Evolutionary conservation across 345 rosid species (phyloP).

Genomic region (Luvunga scandens): DNA sequence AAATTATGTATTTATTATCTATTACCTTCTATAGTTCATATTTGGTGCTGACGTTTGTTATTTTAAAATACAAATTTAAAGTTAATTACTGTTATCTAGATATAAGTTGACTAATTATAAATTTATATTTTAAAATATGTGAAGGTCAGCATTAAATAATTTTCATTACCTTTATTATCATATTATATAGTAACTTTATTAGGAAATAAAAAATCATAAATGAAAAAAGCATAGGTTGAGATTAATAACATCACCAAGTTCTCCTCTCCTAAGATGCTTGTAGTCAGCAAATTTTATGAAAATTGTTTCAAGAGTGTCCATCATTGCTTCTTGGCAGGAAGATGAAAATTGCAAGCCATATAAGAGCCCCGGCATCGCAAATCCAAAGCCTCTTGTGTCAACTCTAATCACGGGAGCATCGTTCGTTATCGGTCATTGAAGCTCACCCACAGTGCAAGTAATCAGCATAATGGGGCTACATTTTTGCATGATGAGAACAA

Average conservation of each 20-base stretch:
- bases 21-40: too few relatives aligned
- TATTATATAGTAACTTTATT: too few relatives aligned
- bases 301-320: constrained; percentile 15
- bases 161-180: too few relatives aligned
- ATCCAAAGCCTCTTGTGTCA: constrained; percentile 17
- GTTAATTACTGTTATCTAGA: too few relatives aligned
- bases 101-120: too few relatives aligned
- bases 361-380: constrained; percentile 15
- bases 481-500: constrained; percentile 3
- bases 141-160: too few relatives aligned
- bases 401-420: constrained; percentile 13
- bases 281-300: constrained; percentile 14
- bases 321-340: background rate
- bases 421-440: constrained; percentile 21
- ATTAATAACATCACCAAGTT: background rate
- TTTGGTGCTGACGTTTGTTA: too few relatives aligned
- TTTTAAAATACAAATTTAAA: too few relatives aligned
- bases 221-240: background rate
- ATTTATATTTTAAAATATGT: too few relatives aligned
- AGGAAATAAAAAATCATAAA: background rate
- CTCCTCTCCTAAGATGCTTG: background rate
- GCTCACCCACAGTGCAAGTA: background rate
- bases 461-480: constrained; percentile 3
- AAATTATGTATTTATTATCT: background rate
- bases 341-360: constrained; percentile 21